Evolutionary conservation across 2,329 filamentous ascomycete genomes (phyloP), one percentile per base, ranked within the genome.

Genomic region (Phialophora expanda): DNA sequence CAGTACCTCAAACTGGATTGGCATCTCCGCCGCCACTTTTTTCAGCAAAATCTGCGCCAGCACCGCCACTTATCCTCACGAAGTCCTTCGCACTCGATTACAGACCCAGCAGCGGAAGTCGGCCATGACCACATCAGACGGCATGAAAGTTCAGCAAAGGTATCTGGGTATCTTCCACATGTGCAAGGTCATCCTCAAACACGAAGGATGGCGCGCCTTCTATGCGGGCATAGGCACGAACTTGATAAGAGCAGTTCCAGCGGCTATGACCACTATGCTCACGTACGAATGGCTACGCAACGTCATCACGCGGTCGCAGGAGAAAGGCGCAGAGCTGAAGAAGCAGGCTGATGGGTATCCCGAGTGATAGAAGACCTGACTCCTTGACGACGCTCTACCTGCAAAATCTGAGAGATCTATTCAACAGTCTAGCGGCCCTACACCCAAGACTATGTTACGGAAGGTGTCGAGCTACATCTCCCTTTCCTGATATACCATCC

Each of bases 141-240:
- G 87, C 72, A 85, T 88, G 83, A 80, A 80, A 61, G 84, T 85
- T 67, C 73, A 78, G 69, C 76, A 78, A 69, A 79, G 82, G 66
- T 98, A 99, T 76, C 85, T 83, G 70, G 95, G 95, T 53, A 86
- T 97, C 38, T 78, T 93, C 53, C 88, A 86, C 75, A 97, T 94
- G 0, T 94, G 90, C 77, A 87, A 88, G 68, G 93, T 89, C 2
- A 98, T 99, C 67, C 81, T 97, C 44, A 83, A 82, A 38, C 95
- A 99, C 78, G 95, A 99, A 78, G 95, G 95, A 6, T 97, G 94
- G 93, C 86, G 90, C 68, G 94, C 94, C 3, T 98, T 99, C 74
- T 99, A 99, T 77, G 94, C 93, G 26, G 95, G 95, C 41, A 92
- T 99, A 84, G 95, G 95, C 44, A 97, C 94, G 56, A 99, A 99